These are phyloP conservation scores for Phytophthora cajani DNA, from an alignment of 352 stramenopile genomes.

Conservation along the genomic window DNA sequence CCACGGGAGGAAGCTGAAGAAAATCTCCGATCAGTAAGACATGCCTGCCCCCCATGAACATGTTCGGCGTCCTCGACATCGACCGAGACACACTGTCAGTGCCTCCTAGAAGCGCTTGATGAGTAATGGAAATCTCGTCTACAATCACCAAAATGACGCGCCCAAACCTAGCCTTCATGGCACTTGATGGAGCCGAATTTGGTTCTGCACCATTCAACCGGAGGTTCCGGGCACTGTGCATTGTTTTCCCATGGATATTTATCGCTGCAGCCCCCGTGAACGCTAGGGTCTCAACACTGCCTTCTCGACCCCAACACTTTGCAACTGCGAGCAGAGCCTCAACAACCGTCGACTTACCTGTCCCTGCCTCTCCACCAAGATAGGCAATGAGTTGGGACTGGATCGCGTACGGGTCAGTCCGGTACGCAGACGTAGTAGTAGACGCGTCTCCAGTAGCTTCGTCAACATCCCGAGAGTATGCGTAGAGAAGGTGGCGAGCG, in stretches of 20 bases:
- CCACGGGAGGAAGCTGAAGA: constrained; percentile 28
- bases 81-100: constrained; percentile 9
- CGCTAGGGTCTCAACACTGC: constrained; percentile 9
- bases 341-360: constrained; percentile 16
- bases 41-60: constrained; percentile 38
- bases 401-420: not conserved
- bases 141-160: constrained; percentile 29
- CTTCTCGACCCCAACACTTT: no score
- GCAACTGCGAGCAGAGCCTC: not conserved
- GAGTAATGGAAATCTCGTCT: constrained; percentile 38
- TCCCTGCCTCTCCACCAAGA: constrained; percentile 7
- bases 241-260: constrained; percentile 14
- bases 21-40: constrained; percentile 30
- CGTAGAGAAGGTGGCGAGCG: constrained; percentile 28
- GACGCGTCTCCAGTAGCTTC: no score
- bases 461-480: constrained; percentile 20
- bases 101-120: constrained; percentile 28
- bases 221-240: constrained; percentile 14
- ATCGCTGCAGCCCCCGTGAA: constrained; percentile 19
- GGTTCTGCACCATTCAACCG: constrained; percentile 2
- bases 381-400: constrained; percentile 14
- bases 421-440: no score
- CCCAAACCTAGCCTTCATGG: constrained; percentile 25
- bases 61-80: not conserved
- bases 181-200: constrained; percentile 3